Evolutionary conservation across 306 rosid genomes (phyloP), one percentile per base, ranked within the genome.

Genomic region (Castanea sativa): DNA sequence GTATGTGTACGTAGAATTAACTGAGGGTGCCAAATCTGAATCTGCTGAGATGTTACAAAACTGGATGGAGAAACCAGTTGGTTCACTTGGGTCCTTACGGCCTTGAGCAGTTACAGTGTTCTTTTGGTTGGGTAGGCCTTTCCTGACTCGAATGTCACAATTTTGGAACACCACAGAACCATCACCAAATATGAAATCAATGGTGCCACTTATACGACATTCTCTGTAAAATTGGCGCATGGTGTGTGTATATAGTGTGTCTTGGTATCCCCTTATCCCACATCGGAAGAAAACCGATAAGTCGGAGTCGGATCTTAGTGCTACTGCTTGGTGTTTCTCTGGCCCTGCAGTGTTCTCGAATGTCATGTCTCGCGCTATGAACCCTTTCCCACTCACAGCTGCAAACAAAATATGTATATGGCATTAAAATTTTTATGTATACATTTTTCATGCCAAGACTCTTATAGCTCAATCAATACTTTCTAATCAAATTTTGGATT

Each of bases 61-160:
- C 67, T 95, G 99, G 86, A 95, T 41, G 13, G 98, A 89, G 83
- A 90, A 91, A 11, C 99, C 99, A 0, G 97, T 86, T 41, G 99
- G 87, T 41, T 95, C 86, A 20, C 85, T 84, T 1, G 86, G 87
- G 81, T 89, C 92, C 76, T 89, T 95, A 27, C 99, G 84, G 1
- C 99, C 96, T 0, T 95, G 99, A 5, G 98, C 99, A 0, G 99
- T 95, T 78, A 95, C 64, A 14, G 94, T 90, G 89, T 95, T 95
- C 74, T 95, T 95, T 60, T 95, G 99, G 69, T 78, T 71, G 3
- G 89, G 86, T 1, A 91, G 76, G 2, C 98, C 98, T 59, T 83
- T 81, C 38, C 57, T 90, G 20, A 87, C 96, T 0, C 25, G 82
- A 23, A 95, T 86, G 32, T 8, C 53, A 52, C 98, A 91, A 38